phyloP scores from a whole-genome alignment of 2,329 filamentous ascomycete genomes.

The Ceratocystis harringtonii region DNA sequence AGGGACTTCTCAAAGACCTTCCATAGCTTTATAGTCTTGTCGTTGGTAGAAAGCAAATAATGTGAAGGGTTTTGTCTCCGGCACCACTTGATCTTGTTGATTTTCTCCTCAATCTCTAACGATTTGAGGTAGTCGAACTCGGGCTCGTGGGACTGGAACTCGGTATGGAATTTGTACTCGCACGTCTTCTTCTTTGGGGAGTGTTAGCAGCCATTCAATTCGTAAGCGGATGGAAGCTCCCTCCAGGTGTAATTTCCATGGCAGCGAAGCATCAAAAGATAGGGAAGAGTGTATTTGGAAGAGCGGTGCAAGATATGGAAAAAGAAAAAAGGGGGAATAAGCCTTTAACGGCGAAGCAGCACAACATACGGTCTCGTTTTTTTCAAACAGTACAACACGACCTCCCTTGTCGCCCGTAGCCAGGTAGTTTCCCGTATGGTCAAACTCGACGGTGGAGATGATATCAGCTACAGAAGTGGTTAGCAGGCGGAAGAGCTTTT shows the following conservation, averaged over 20 bases:
- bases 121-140: conserved; percentile 99
- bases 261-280: not conserved
- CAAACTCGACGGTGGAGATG: conserved; percentile 82
- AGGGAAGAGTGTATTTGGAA: not conserved
- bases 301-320: not conserved
- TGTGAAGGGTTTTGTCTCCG: conserved; percentile 95
- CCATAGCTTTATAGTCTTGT: conserved; percentile 99
- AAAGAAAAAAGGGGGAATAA: not conserved
- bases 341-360: conserved; percentile 14
- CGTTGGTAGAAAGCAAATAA: conserved; percentile 94
- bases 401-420: conserved; percentile 84
- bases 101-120: conserved; percentile 98
- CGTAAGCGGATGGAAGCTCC: not conserved
- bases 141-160: conserved; percentile 98
- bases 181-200: conserved; percentile 85
- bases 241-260: not conserved
- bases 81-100: conserved; percentile 99
- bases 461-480: conserved; percentile 51
- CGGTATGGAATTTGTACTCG: conserved; percentile 99
- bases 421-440: conserved; percentile 78
- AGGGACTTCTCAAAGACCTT: conserved; percentile 99
- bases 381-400: conserved; percentile 71
- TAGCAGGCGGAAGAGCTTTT: not conserved
- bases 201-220: conserved; percentile 23
- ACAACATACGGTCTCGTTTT: conserved; percentile 77